These are phyloP conservation scores for Schwanniomyces polymorphus DNA, from an alignment of 805 yeast species.

Conservation along the genomic window DNA sequence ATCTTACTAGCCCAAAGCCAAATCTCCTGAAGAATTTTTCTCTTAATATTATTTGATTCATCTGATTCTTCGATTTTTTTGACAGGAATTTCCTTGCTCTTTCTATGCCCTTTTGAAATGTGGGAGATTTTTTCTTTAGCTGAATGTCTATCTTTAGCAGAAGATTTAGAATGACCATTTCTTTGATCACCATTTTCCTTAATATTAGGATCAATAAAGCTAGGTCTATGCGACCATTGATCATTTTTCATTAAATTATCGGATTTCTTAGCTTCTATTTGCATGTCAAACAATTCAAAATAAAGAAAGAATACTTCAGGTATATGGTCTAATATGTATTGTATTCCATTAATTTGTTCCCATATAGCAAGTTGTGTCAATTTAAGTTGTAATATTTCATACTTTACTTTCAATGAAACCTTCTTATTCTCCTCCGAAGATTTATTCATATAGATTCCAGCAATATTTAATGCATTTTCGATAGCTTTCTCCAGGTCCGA, in stretches of 20 bases:
- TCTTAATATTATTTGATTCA: constrained; percentile 18
- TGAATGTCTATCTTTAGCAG: constrained; percentile 9
- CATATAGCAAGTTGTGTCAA: constrained; percentile 72
- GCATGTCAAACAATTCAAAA: constrained; percentile 46
- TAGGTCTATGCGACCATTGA: constrained; percentile 42
- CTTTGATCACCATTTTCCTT: constrained; percentile 2
- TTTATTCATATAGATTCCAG: constrained; percentile 29
- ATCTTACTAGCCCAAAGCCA: constrained; percentile 77
- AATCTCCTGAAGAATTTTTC: constrained; percentile 50
- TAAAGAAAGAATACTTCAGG: constrained; percentile 65
- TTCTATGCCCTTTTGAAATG: constrained; percentile 3
- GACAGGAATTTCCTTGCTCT: neutral
- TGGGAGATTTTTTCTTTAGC: constrained; percentile 21
- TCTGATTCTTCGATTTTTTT: neutral
- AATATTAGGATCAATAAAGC: constrained; percentile 33
- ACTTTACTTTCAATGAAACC: constrained; percentile 31
- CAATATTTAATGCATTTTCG: constrained; percentile 50
- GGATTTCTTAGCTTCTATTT: constrained; percentile 10
- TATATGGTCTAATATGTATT: constrained; percentile 59
- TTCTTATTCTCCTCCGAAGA: constrained; percentile 22
- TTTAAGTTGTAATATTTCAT: constrained; percentile 65
- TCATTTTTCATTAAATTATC: constrained; percentile 8
- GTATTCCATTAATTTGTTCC: constrained; percentile 59
- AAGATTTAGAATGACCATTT: neutral
- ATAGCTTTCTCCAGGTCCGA: constrained; percentile 58